Conservation (phyloP, 108 stramenopile genomes). For the Skeletonema marinoi region DNA sequence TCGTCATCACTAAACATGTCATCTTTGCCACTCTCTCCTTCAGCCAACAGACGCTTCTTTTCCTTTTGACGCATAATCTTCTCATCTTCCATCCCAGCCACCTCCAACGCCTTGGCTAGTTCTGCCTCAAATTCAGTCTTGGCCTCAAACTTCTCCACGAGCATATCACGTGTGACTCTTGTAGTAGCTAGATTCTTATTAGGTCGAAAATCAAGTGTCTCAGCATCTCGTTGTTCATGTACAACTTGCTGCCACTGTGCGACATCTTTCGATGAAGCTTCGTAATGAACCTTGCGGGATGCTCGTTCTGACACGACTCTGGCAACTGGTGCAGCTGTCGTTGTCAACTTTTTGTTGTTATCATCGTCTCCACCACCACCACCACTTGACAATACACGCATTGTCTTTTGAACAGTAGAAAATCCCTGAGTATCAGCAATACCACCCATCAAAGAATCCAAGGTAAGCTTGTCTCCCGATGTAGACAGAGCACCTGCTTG, state of each 20-base stretch:
- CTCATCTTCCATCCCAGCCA: slow-evolving; percentile 87
- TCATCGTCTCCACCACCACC: slow-evolving; percentile 12
- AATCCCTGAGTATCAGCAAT: slow-evolving; percentile 87
- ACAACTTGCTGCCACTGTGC: slow-evolving; percentile 83
- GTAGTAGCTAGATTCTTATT: slow-evolving; percentile 49
- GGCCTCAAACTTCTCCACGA: slow-evolving; percentile 87
- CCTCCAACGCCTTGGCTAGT: slow-evolving; percentile 78
- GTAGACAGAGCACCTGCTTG: slow-evolving; percentile 34
- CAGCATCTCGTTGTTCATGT: slow-evolving; percentile 89
- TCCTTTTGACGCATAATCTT: slow-evolving; percentile 68
- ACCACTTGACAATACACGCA: slow-evolving; percentile 53
- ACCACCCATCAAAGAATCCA: slow-evolving; percentile 86
- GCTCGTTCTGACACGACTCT: slow-evolving; percentile 80
- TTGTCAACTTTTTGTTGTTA: slow-evolving; percentile 24
- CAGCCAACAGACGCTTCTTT: slow-evolving; percentile 46
- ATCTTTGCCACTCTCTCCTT: slow-evolving; percentile 3
- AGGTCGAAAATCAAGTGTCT: slow-evolving; percentile 91
- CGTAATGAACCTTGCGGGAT: slow-evolving; percentile 89
- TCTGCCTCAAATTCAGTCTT: slow-evolving; percentile 94
- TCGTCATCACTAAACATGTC: slow-evolving; percentile 6
- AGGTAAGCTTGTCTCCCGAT: slow-evolving; percentile 50
- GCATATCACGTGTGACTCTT: slow-evolving; percentile 55
- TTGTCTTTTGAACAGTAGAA: slow-evolving; percentile 72
- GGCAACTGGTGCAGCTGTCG: slow-evolving; percentile 75
- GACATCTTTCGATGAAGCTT: slow-evolving; percentile 71